Conservation (phyloP, 2,329 filamentous ascomycete genomes). For the Xylaria sp. region DNA sequence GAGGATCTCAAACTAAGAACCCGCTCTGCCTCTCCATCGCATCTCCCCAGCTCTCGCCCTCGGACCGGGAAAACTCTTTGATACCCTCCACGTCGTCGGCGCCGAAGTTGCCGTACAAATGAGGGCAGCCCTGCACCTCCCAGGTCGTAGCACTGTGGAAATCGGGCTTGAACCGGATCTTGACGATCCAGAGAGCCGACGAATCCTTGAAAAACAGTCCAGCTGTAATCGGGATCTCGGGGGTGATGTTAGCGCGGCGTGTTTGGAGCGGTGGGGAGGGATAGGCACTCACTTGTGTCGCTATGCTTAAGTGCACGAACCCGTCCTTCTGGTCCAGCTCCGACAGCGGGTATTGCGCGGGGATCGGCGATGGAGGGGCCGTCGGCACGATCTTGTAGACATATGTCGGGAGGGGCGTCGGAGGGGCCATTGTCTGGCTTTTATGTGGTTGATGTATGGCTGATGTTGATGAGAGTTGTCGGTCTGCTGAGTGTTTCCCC, state of each 20-base stretch:
- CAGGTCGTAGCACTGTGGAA: constrained; percentile 60
- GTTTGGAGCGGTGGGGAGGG: not conserved
- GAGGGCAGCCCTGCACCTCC: constrained; percentile 65
- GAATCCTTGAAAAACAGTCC: constrained; percentile 46
- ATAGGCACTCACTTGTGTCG: constrained; percentile 58
- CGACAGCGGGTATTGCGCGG: constrained; percentile 65
- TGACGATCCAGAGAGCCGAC: constrained; percentile 50
- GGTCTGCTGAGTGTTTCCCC: not conserved
- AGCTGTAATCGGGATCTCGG: constrained; percentile 47
- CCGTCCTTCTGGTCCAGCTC: constrained; percentile 69
- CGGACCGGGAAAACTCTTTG: constrained; percentile 58
- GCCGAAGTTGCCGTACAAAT: constrained; percentile 69
- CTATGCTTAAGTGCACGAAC: constrained; percentile 70
- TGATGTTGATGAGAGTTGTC: not conserved
- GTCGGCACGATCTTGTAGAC: constrained; percentile 70
- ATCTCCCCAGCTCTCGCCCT: constrained; percentile 60
- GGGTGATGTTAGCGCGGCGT: not conserved
- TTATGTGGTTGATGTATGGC: not conserved
- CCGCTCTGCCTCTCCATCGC: constrained; percentile 51
- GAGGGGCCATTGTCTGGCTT: constrained; percentile 40
- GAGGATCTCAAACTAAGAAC: constrained; percentile 52
- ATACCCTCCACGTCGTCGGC: constrained; percentile 60
- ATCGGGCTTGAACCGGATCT: constrained; percentile 59
- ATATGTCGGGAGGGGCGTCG: constrained; percentile 52
- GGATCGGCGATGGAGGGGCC: constrained; percentile 64